These are phyloP conservation scores for Cordyceps fumosorosea DNA, from an alignment of 2,329 filamentous ascomycete species.

Conservation along the genomic window DNA sequence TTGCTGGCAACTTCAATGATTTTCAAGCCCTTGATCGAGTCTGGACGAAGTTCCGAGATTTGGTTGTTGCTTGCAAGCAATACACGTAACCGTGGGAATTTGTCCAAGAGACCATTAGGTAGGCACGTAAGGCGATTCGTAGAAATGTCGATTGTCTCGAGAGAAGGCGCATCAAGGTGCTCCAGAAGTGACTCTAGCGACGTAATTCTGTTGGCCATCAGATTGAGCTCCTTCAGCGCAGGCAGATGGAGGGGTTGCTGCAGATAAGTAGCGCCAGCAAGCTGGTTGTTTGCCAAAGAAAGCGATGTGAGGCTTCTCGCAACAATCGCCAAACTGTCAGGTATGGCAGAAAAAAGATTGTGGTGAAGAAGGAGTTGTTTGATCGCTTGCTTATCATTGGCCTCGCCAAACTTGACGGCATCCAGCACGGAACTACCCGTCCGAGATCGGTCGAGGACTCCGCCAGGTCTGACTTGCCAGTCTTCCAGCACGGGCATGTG, in stretches of 20 bases:
- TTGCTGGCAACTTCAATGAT: conserved; percentile 78
- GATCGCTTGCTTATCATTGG: conserved; percentile 46
- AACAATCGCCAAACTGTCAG: conserved; percentile 64
- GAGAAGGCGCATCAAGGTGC: conserved; percentile 63
- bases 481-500: conserved; percentile 39
- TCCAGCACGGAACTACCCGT: conserved; percentile 56
- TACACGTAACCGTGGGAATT: conserved; percentile 64
- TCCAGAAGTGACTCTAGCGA: conserved; percentile 59
- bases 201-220: conserved; percentile 68
- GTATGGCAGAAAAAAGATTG: conserved; percentile 67
- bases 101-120: conserved; percentile 53
- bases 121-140: conserved; percentile 72
- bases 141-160: conserved; percentile 74
- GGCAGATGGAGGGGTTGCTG: conserved; percentile 62
- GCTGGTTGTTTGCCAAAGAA: conserved; percentile 68
- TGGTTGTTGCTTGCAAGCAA: conserved; percentile 76
- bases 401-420: conserved; percentile 48
- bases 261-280: conserved; percentile 60
- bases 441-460: conserved; percentile 63
- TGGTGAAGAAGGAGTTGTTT: conserved; percentile 63
- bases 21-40: conserved; percentile 65
- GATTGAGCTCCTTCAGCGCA: conserved; percentile 67
- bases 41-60: conserved; percentile 64
- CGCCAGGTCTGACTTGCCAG: conserved; percentile 53
- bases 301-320: conserved; percentile 63